Evolutionary conservation across 202 grass and related monocot genomes (phyloP), one percentile per base, ranked within the genome.

Genomic region (Setaria italica): DNA sequence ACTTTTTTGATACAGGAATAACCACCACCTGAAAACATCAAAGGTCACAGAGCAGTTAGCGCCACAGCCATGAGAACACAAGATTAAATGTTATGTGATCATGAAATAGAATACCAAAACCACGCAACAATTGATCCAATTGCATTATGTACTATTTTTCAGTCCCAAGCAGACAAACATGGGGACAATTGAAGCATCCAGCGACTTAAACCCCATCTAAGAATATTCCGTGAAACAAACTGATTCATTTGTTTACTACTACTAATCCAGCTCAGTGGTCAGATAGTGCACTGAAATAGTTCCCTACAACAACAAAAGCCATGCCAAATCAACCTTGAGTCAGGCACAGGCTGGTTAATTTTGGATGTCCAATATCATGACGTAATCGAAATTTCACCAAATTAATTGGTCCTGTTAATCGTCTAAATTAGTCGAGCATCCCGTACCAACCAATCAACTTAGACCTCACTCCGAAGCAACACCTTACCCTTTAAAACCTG

Each of bases 21-120:
- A 51, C 77, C 47, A 50, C 49, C 64, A 73, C 82, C 85, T 88
- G 89, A 88, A 88, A 82, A n/a, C 65, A 82, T 72, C 14, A 65
- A 62, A 72, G 13, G 7, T 63, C 5, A 63, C 11, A 62, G 25
- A 32, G 11, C 25, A 14, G 60, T 63, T 63, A 63, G 60, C 7
- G 12, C 3, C 21, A 11, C 10, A 30, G 21, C 58, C 58, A 62
- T 12, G 58, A 62, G 58, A 62, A 62, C 53, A 20, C 53, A 56
- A 56, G 6, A 74, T 62, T 47, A 14, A n/a, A 62, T 76, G 45
- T 11, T 76, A 65, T 74, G 62, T 16, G 30, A 74, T 67, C 73
- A 67, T 16, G 45, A 13, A 37, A 17, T 11, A 11, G 25, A 14
- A 32, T 62, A 13, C 29, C 11, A 63, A 63, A 63, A 14, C 29